These are phyloP conservation scores for Fusarium solani-melongenae DNA, from an alignment of 2,329 filamentous ascomycete species.

Conservation along the genomic window DNA sequence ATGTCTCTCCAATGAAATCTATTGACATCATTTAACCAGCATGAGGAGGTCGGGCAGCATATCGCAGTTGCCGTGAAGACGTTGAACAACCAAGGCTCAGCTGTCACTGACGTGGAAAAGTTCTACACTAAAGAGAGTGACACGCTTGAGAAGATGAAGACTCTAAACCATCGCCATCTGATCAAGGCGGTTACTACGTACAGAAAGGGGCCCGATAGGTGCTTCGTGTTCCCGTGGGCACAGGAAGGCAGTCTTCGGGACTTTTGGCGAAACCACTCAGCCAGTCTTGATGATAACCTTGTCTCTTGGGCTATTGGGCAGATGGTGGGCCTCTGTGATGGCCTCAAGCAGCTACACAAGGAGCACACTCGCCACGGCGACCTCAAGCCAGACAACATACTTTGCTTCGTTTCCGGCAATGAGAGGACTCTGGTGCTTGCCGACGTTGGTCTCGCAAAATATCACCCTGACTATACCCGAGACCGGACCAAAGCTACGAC, in stretches of 20 bases:
- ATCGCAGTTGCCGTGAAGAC: background rate
- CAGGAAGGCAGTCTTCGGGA: background rate
- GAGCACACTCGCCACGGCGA: background rate
- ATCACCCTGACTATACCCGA: background rate
- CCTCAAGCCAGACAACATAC: background rate
- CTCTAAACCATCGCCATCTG: background rate
- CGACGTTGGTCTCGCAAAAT: background rate
- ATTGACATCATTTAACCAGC: background rate
- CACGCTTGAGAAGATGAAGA: background rate
- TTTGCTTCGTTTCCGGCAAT: background rate
- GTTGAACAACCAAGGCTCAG: background rate
- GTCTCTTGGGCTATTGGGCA: background rate
- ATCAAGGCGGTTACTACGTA: background rate
- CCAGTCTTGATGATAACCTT: background rate
- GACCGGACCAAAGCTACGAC: background rate
- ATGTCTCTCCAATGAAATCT: background rate
- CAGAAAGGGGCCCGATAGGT: background rate
- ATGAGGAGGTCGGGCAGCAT: no score
- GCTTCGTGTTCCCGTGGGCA: background rate
- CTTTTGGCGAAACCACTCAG: background rate
- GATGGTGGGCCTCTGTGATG: background rate
- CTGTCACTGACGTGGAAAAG: background rate
- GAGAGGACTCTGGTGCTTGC: background rate
- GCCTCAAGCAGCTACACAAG: background rate
- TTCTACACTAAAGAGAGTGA: background rate